A percentile compares a stretch with the other conserved stretches of the same genome.
These are phyloP conservation scores for Davidsoniella neocaledoniae DNA, from an alignment of 2,329 filamentous ascomycete species.

Conservation along the genomic window DNA sequence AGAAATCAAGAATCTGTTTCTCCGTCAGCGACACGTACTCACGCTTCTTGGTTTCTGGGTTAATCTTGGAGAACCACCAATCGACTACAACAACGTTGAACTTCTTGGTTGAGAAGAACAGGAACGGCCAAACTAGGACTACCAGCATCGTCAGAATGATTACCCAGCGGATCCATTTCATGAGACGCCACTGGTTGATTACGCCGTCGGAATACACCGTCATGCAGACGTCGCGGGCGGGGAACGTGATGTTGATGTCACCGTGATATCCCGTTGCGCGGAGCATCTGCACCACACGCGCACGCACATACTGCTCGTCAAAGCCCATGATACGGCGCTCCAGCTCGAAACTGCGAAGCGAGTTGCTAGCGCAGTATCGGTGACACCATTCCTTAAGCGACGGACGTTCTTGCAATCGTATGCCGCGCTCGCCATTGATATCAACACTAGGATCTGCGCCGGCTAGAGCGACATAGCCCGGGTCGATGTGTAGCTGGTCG, in stretches of 20 bases:
- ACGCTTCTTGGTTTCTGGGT: constrained; percentile 20
- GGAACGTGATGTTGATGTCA: constrained; percentile 39
- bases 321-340: constrained; percentile 40
- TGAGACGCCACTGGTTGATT: constrained; percentile 49
- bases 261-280: constrained; percentile 52
- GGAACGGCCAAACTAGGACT: constrained; percentile 52
- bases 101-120: constrained; percentile 49
- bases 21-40: constrained; percentile 38
- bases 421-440: constrained; percentile 26
- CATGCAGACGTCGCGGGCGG: constrained; percentile 36
- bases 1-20: constrained; percentile 45
- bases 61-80: constrained; percentile 37
- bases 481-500: background rate
- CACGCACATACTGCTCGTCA: constrained; percentile 35
- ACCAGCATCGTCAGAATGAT: constrained; percentile 52
- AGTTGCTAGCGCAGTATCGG: constrained; percentile 43
- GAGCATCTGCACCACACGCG: constrained; percentile 38
- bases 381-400: constrained; percentile 44
- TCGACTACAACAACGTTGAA: constrained; percentile 47
- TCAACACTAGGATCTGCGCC: background rate
- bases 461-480: background rate
- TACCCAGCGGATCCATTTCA: constrained; percentile 43
- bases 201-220: constrained; percentile 47
- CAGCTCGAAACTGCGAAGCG: constrained; percentile 39
- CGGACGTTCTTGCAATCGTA: constrained; percentile 1